Evolutionary conservation across 805 yeast genomes (phyloP).

Genomic region (Metschnikowia bowlesiae): DNA sequence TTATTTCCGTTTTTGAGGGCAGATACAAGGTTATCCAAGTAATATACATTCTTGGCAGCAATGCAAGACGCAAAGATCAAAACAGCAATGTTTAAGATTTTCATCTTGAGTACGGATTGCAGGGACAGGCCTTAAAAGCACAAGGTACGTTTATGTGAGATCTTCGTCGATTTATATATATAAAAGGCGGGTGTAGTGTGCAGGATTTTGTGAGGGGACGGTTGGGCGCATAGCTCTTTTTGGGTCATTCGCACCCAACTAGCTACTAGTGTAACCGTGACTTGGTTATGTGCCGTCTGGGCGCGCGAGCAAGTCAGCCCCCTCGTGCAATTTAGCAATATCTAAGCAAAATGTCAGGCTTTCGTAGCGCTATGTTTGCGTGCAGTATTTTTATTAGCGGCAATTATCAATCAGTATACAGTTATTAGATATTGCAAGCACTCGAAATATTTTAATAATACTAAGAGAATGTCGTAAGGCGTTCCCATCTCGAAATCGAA

Average conservation of each 20-base stretch:
- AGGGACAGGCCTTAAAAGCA: neutral
- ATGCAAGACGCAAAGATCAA: conserved; percentile 14
- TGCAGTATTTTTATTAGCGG: neutral
- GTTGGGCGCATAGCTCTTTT: neutral
- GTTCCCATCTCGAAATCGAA: neutral
- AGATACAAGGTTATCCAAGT: conserved; percentile 12
- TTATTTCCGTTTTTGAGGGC: conserved; percentile 7
- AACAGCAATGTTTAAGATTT: conserved; percentile 10
- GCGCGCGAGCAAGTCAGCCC: neutral
- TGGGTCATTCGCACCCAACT: conserved; percentile 2
- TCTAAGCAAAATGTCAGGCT: too few relatives aligned
- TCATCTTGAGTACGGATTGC: conserved; percentile 7
- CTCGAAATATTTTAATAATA: conserved; percentile 5
- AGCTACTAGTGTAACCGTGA: neutral
- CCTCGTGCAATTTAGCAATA: neutral
- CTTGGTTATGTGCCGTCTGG: neutral
- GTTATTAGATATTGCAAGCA: neutral
- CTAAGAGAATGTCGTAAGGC: conserved; percentile 4
- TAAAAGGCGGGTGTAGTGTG: neutral
- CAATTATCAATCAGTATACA: neutral
- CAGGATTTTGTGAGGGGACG: conserved; percentile 1
- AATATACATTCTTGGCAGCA: conserved; percentile 15
- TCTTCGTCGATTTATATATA: neutral
- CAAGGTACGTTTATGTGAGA: neutral
- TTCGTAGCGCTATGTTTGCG: too few relatives aligned